Evolutionary conservation across 495 filamentous ascomycete species (phyloP).

Genomic region (Corynascus novoguineensis): DNA sequence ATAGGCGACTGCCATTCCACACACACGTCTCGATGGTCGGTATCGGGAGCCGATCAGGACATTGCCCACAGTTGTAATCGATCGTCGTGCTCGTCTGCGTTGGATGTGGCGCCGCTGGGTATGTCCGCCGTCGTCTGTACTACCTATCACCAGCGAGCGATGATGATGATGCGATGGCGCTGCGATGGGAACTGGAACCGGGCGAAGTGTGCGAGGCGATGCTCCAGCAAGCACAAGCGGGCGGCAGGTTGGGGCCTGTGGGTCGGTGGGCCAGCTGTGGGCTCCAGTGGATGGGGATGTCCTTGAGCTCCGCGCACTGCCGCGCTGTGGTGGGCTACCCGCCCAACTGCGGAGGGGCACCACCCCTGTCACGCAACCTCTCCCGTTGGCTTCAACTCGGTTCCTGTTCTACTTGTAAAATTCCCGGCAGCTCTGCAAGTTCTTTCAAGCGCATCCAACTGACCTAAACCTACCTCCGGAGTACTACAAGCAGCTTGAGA

Average conservation of each 20-base stretch:
- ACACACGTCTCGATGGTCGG: conserved; percentile 6
- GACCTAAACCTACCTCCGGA: no score
- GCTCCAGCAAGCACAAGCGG: background rate
- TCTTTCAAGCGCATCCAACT: no score
- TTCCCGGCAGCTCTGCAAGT: no score
- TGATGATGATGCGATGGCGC: background rate
- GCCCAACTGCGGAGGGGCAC: no score
- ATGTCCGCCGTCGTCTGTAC: background rate
- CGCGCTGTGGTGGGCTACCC: background rate
- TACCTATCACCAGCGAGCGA: background rate
- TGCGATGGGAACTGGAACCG: conserved; percentile 1
- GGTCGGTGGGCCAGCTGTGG: conserved; percentile 4
- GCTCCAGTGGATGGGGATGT: background rate
- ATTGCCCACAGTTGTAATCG: conserved; percentile 15
- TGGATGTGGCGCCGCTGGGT: background rate
- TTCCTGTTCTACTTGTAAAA: no score
- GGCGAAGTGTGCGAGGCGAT: conserved; percentile 15
- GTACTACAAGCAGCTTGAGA: no score
- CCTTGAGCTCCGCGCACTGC: background rate
- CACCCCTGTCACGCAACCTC: no score
- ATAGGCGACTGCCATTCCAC: conserved; percentile 27
- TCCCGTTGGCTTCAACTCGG: no score
- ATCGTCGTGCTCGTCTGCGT: background rate
- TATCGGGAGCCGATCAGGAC: conserved; percentile 25
- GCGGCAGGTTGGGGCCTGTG: conserved; percentile 9